These are phyloP conservation scores for Chloropicon primus DNA, from an alignment of 139 green algal species.

Conservation along the genomic window DNA sequence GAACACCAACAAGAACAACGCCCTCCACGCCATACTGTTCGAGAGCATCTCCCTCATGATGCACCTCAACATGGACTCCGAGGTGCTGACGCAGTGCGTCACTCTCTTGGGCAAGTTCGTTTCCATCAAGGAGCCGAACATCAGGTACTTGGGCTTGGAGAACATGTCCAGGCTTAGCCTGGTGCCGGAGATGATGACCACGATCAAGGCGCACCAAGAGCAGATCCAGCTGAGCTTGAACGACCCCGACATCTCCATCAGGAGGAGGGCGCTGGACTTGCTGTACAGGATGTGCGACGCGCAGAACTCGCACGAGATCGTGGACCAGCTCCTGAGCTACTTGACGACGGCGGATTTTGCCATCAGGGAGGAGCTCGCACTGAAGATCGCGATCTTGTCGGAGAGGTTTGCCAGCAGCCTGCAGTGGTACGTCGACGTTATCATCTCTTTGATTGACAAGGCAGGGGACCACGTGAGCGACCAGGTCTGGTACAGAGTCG, in stretches of 20 bases:
- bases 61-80: constrained; percentile 42
- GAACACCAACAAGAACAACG: constrained; percentile 91
- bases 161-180: constrained; percentile 37
- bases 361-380: constrained; percentile 89
- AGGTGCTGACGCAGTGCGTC: constrained; percentile 52
- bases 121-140: constrained; percentile 66
- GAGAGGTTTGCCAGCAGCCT: constrained; percentile 73
- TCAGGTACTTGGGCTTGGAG: constrained; percentile 86
- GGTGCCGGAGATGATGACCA: constrained; percentile 23
- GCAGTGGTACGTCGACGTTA: constrained; percentile 20
- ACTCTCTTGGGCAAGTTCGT: constrained; percentile 43
- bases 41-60: constrained; percentile 81
- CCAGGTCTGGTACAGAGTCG: constrained; percentile 89
- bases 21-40: constrained; percentile 88
- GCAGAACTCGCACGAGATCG: constrained; percentile 49
- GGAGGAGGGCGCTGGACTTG: constrained; percentile 71
- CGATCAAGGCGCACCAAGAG: constrained; percentile 23
- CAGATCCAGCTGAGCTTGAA: constrained; percentile 31
- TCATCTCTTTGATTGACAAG: not conserved
- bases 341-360: constrained; percentile 69
- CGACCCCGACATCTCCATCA: constrained; percentile 84
- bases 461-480: constrained; percentile 82
- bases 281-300: constrained; percentile 72
- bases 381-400: constrained; percentile 92
- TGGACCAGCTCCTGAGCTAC: constrained; percentile 65